A percentile compares a stretch with the other conserved stretches of the same genome.
These are phyloP conservation scores for Canna indica DNA, from an alignment of 176 grass and related monocot species.

Conservation along the genomic window DNA sequence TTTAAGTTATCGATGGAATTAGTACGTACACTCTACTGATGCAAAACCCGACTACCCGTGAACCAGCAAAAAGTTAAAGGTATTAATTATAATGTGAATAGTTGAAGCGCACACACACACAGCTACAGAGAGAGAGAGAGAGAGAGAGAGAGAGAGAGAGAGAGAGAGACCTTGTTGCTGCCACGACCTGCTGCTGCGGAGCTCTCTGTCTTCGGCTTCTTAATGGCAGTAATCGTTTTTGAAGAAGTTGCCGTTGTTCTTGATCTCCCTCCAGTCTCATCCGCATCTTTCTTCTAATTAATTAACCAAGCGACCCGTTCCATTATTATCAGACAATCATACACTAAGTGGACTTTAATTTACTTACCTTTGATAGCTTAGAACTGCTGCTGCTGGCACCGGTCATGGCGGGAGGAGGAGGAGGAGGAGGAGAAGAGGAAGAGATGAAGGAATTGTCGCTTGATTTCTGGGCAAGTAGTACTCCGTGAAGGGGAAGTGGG, in stretches of 20 bases:
- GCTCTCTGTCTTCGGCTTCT: background rate
- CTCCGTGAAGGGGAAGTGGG: background rate
- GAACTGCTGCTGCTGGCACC: constrained; percentile 10
- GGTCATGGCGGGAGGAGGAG: constrained; percentile 19
- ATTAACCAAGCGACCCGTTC: too few relatives aligned
- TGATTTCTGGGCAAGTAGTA: constrained; percentile 17
- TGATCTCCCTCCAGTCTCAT: background rate
- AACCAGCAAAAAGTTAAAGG: too few relatives aligned
- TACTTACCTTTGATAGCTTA: constrained; percentile 21
- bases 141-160: background rate
- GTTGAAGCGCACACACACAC: too few relatives aligned
- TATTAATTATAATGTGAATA: background rate
- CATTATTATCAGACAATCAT: too few relatives aligned
- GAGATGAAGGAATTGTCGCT: constrained; percentile 27
- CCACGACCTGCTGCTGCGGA: background rate
- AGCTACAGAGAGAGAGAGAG: background rate
- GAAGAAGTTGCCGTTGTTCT: background rate
- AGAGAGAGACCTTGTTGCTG: background rate
- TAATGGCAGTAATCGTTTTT: background rate
- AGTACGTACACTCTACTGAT: too few relatives aligned
- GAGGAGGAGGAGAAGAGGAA: constrained; percentile 25
- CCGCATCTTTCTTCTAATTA: background rate
- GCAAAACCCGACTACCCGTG: too few relatives aligned
- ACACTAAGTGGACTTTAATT: too few relatives aligned
- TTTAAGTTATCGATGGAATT: too few relatives aligned